Evolutionary conservation across 306 rosid genomes (phyloP), one percentile per base, ranked within the genome.

Genomic region (Citrullus colocynthis): DNA sequence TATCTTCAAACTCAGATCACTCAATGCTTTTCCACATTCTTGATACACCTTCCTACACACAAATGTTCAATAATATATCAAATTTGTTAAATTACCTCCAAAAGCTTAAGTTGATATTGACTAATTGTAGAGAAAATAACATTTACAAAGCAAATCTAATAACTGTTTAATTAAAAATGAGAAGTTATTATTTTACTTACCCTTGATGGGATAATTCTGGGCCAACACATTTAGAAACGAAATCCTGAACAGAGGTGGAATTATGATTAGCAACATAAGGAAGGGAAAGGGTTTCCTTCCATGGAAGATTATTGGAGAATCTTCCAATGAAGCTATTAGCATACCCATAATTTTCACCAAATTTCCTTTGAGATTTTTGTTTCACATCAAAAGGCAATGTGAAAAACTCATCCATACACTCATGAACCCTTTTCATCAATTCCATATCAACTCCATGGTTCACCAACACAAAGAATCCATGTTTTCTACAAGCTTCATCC

Each of bases 401-500:
- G 15, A 75, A 75, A n/a, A 56, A 75, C 44, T 75, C 78, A 5
- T 75, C 51, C 54, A 75, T 75, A 32, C 65, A 55, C 3, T 37
- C 6, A 75, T 75, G 66, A 7, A 42, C 11, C 0, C n/a, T 16
- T 24, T 17, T 7, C 51, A 75, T n/a, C n/a, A 75, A 16, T 15
- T 37, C 52, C 62, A 18, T 41, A 11, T 75, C 78, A 1, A 75
- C 66, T 6, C 78, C 78, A 75, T 75, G 78, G 78, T 75, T 75
- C 0, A 34, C 66, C 20, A 75, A 48, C 16, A 54, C 51, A 60
- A 75, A 75, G 78, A 75, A 75, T 0, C 78, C 78, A 59, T 75
- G 78, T 7, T 75, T 75, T n/a, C 17, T 56, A 5, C 78, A 75
- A 7, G 78, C 78, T 34, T 75, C 66, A n/a, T 59, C 66, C 17